These are phyloP conservation scores for Arbutus unedo DNA, from an alignment of 148 eudicot species.

Conservation along the genomic window DNA sequence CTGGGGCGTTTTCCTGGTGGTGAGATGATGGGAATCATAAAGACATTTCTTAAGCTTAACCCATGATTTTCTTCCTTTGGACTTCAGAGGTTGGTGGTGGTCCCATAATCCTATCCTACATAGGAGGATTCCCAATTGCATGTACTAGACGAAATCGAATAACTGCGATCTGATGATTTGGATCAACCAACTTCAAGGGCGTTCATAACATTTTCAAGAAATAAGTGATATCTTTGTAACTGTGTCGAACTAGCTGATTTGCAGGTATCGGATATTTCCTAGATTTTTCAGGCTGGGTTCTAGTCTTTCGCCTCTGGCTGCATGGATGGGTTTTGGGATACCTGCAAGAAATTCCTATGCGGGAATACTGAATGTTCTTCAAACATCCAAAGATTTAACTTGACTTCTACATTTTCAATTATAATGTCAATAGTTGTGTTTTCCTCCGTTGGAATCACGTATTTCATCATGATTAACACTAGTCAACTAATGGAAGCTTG, in stretches of 20 bases:
- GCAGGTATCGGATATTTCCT: neutral
- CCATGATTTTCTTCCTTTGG: conserved; percentile 22
- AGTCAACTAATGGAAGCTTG: neutral
- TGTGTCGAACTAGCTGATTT: neutral
- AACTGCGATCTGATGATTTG: neutral
- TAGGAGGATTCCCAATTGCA: neutral
- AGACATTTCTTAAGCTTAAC: conserved; percentile 50
- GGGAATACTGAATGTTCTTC: neutral
- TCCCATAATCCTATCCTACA: neutral
- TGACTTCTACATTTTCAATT: neutral
- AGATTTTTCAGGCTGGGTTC: neutral
- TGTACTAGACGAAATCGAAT: neutral
- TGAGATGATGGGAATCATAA: conserved; percentile 97
- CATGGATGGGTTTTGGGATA: neutral
- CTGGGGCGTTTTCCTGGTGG: conserved; percentile 94
- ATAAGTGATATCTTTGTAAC: neutral
- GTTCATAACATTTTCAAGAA: neutral
- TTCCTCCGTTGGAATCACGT: neutral
- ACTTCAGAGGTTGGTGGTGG: neutral
- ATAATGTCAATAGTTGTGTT: neutral
- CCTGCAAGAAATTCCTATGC: neutral
- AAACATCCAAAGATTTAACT: neutral
- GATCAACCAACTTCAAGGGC: neutral
- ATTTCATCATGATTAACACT: neutral
- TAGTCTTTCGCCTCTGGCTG: neutral